These are phyloP conservation scores for Pseudevernia furfuracea DNA, from an alignment of 495 filamentous ascomycete genomes.

Conservation along the genomic window DNA sequence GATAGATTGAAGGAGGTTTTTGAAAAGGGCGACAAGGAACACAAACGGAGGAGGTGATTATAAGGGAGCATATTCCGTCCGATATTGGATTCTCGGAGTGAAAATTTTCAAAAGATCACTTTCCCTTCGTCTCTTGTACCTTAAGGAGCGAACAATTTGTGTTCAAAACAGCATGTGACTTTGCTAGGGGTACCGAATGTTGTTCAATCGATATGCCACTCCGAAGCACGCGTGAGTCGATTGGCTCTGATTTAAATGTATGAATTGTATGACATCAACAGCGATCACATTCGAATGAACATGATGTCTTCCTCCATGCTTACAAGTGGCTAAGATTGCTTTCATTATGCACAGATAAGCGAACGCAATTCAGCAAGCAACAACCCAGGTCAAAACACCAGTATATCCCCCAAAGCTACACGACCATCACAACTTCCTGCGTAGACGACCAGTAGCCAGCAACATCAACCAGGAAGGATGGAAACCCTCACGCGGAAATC, in stretches of 20 bases:
- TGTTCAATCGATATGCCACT: background rate
- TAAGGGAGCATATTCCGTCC: background rate
- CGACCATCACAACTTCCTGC: too few relatives aligned
- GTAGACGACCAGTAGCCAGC: too few relatives aligned
- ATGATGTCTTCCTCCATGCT: background rate
- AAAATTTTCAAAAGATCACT: background rate
- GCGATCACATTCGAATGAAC: background rate
- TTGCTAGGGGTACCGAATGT: background rate
- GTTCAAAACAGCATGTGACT: background rate
- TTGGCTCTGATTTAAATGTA: background rate
- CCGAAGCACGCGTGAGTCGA: background rate
- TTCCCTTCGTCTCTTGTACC: background rate
- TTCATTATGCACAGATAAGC: background rate
- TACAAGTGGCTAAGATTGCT: background rate
- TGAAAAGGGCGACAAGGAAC: background rate
- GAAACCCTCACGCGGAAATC: background rate
- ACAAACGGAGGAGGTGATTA: background rate
- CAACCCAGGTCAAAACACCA: too few relatives aligned
- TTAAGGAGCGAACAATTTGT: background rate
- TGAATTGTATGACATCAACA: background rate
- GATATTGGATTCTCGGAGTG: too few relatives aligned
- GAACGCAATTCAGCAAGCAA: background rate
- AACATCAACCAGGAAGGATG: background rate
- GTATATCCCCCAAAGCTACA: too few relatives aligned
- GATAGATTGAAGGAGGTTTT: background rate